Evolutionary conservation across 495 filamentous ascomycete species (phyloP).

Genomic region (Aspergillus avenaceus): DNA sequence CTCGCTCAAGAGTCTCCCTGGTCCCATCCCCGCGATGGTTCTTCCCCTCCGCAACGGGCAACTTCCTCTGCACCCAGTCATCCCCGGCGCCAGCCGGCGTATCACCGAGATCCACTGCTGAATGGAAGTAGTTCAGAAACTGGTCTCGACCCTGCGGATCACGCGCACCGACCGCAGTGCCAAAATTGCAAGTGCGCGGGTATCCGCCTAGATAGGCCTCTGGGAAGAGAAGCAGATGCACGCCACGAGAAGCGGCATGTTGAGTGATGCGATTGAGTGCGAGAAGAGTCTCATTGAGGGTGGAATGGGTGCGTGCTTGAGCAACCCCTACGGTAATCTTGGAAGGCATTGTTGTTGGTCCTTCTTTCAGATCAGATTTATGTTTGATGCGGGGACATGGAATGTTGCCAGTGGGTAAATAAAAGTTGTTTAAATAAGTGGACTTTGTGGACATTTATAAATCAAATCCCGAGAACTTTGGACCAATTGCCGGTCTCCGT

Average conservation of each 20-base stretch:
- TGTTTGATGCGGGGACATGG: background rate
- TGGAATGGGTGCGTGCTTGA: conserved; percentile 67
- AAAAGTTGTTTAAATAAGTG: background rate
- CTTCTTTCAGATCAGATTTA: background rate
- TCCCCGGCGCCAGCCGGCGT: conserved; percentile 69
- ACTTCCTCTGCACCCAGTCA: conserved; percentile 62
- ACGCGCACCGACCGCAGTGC: conserved; percentile 66
- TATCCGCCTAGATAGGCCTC: conserved; percentile 95
- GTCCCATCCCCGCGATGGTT: conserved; percentile 76
- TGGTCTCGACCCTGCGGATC: conserved; percentile 70
- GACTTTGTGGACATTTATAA: too few species aligned
- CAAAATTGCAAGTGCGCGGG: conserved; percentile 78
- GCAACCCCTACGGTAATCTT: conserved; percentile 69
- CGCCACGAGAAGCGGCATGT: conserved; percentile 37
- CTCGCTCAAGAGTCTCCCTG: conserved; percentile 68
- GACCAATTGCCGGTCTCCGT: background rate
- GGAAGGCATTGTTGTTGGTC: conserved; percentile 34
- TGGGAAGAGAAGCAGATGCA: conserved; percentile 81
- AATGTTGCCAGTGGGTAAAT: background rate
- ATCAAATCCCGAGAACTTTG: background rate
- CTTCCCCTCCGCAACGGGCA: conserved; percentile 48
- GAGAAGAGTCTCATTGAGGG: conserved; percentile 59
- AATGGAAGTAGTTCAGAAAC: conserved; percentile 75
- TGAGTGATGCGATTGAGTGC: conserved; percentile 55
- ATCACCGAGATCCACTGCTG: conserved; percentile 82